Evolutionary conservation across 805 yeast genomes (phyloP), one percentile per base, ranked within the genome.

Genomic region (Starmera dryadoides): DNA sequence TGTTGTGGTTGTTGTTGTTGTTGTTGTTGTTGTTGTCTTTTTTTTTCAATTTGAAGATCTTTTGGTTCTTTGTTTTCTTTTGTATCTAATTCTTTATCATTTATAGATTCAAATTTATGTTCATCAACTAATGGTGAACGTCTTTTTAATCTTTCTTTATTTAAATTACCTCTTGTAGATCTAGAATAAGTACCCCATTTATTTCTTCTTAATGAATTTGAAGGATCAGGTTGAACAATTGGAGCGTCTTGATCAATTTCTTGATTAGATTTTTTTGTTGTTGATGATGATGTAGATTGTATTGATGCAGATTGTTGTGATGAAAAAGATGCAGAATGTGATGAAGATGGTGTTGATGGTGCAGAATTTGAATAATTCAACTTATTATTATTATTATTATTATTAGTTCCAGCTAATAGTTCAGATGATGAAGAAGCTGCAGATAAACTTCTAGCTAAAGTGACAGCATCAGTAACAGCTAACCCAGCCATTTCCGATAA

Each of bases 361-460:
- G n/a, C n/a, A 21, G 21, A 9, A 12, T 21, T 19, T 34, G 34
- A 6, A 32, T 14, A 11, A 33, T 26, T 6, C 36, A 19, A 11
- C 36, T 16, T 5, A 41, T 20, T 15, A 33, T 11, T 10, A 39
- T 22, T 25, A 31, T 7, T 2, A 26, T 14, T 29, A 17, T 21
- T n/a, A 25, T 11, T 17, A 11, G 33, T 37, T 37, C 29, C 22
- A 5, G 23, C 18, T 23, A 45, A 26, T 15, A 49, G 26, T 2
- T 49, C 45, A 2, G 55, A 69, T 11, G 84, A 83, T 22, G 82
- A 64, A 0, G 86, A 76, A 0, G 83, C 73, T 35, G 86, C 73
- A 2, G 91, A 81, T 36, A 87, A 67, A 2, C 93, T 79, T 52
- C 94, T 67, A 0, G 95, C 96, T 40, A 86, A 66, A 0, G 94